Evolutionary conservation across 2,329 filamentous ascomycete species (phyloP).

Genomic region (Botrytis medusae): DNA sequence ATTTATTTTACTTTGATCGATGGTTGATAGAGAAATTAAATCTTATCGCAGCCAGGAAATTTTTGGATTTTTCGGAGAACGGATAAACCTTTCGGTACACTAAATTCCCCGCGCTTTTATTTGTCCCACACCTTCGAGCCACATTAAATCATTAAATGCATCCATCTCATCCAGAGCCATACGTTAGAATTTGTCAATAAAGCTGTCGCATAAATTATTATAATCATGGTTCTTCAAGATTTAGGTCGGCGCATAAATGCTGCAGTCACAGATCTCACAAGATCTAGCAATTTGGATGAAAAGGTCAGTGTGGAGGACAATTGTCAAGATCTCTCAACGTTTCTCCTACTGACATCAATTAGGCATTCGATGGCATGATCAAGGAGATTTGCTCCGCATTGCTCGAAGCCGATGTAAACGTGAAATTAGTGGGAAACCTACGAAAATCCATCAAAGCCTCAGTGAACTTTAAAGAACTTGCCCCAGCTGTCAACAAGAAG

Average conservation of each 20-base stretch:
- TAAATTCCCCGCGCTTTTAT: slow-evolving; percentile 18
- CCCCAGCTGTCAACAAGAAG: slow-evolving; percentile 94
- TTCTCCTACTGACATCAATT: slow-evolving; percentile 41
- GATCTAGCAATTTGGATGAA: slow-evolving; percentile 91
- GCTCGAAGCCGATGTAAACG: slow-evolving; percentile 95
- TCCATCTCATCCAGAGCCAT: neutral
- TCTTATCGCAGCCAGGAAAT: slow-evolving; percentile 20
- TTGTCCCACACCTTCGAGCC: slow-evolving; percentile 25
- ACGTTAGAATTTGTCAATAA: neutral
- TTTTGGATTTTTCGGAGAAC: slow-evolving; percentile 20
- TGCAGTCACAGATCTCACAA: slow-evolving; percentile 89
- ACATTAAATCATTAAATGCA: slow-evolving; percentile 18
- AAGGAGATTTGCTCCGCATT: slow-evolving; percentile 97
- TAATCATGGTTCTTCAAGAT: slow-evolving; percentile 94
- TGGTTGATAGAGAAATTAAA: slow-evolving; percentile 11
- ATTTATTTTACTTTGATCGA: neutral
- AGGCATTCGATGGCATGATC: slow-evolving; percentile 97
- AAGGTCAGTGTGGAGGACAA: slow-evolving; percentile 59
- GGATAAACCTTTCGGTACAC: slow-evolving; percentile 17
- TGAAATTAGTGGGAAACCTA: slow-evolving; percentile 85
- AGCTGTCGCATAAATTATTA: slow-evolving; percentile 22
- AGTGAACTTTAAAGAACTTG: slow-evolving; percentile 94
- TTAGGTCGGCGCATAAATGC: slow-evolving; percentile 97
- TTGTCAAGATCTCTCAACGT: slow-evolving; percentile 15
- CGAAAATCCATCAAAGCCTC: slow-evolving; percentile 87